Percentiles rank a stretch among this genome's conserved stretches.
Conservation (phyloP, 2,329 filamentous ascomycete genomes). For the Akanthomyces lecanii region DNA sequence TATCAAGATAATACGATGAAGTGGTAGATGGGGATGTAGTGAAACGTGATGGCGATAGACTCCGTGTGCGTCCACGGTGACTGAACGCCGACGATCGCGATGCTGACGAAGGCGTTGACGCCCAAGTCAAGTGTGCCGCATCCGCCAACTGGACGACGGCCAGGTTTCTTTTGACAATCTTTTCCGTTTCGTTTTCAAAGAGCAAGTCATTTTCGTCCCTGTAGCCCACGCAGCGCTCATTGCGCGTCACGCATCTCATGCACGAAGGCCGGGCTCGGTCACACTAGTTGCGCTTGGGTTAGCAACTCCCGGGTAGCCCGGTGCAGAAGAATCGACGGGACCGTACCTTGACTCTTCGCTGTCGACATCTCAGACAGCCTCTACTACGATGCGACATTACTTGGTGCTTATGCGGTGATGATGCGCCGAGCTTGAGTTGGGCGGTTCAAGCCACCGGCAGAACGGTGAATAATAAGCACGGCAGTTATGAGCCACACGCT, state of each 20-base stretch:
- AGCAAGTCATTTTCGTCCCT: conserved; percentile 34
- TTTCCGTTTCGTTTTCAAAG: conserved; percentile 34
- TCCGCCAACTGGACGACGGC: conserved; percentile 10
- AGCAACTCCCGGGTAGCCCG: not conserved
- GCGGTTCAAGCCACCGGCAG: not conserved
- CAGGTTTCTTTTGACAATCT: conserved; percentile 23
- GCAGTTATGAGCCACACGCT: not conserved
- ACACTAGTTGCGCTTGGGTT: conserved; percentile 21
- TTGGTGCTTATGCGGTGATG: not conserved
- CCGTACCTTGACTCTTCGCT: conserved; percentile 28
- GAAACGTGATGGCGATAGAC: not conserved
- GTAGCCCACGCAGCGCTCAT: conserved; percentile 36
- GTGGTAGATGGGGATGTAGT: not conserved
- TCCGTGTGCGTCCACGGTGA: not conserved
- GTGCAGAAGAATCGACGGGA: not conserved
- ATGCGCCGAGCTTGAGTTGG: not conserved
- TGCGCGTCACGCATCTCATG: conserved; percentile 33
- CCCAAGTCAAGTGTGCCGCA: conserved; percentile 24
- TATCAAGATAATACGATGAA: not conserved
- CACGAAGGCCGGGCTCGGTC: conserved; percentile 34
- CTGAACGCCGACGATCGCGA: not conserved
- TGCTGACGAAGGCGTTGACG: not conserved
- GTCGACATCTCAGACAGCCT: conserved; percentile 31
- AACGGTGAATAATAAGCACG: not conserved
- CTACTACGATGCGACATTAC: conserved; percentile 27